Evolutionary conservation across 306 rosid species (phyloP).

Genomic region (Prinsepia uniflora): DNA sequence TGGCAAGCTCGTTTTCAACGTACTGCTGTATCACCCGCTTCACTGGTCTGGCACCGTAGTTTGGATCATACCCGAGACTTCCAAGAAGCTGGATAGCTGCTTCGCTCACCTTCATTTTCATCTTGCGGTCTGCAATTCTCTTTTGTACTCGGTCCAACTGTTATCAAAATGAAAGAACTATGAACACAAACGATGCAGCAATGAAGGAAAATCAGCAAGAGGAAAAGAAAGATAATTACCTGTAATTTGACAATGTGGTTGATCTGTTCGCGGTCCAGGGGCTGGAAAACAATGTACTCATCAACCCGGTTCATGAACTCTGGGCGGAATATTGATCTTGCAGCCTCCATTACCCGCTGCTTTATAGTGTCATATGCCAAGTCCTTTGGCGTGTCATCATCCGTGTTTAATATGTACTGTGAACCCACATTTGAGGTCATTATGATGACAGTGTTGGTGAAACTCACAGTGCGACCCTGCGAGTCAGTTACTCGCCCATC

Average conservation of each 20-base stretch:
- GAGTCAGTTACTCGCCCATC: conserved; percentile 97
- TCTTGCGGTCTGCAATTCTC: conserved; percentile 85
- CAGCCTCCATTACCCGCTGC: conserved; percentile 88
- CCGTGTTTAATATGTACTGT: conserved; percentile 75
- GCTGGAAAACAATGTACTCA: conserved; percentile 94
- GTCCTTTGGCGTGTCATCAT: conserved; percentile 53
- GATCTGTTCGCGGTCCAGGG: conserved; percentile 81
- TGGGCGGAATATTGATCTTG: conserved; percentile 83
- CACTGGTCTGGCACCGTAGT: conserved; percentile 95
- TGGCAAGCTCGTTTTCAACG: conserved; percentile 90
- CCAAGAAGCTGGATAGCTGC: conserved; percentile 86
- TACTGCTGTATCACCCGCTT: conserved; percentile 93
- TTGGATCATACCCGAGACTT: conserved; percentile 87
- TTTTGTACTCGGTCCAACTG: conserved; percentile 90
- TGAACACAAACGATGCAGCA: background rate
- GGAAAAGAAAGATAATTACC: conserved; percentile 37
- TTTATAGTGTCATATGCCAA: conserved; percentile 73
- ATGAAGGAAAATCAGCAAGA: no score
- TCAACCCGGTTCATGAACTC: conserved; percentile 98
- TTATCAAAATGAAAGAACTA: background rate
- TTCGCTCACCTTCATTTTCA: conserved; percentile 66
- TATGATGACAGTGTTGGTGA: conserved; percentile 84
- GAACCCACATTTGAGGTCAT: conserved; percentile 99
- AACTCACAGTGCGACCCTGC: conserved; percentile 89
- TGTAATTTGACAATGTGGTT: conserved; percentile 77